A percentile compares a stretch with the other conserved stretches of the same genome.
Evolutionary conservation across 1,139 yeast genomes (phyloP).

Genomic region (Geotrichum citri-aurantii): DNA sequence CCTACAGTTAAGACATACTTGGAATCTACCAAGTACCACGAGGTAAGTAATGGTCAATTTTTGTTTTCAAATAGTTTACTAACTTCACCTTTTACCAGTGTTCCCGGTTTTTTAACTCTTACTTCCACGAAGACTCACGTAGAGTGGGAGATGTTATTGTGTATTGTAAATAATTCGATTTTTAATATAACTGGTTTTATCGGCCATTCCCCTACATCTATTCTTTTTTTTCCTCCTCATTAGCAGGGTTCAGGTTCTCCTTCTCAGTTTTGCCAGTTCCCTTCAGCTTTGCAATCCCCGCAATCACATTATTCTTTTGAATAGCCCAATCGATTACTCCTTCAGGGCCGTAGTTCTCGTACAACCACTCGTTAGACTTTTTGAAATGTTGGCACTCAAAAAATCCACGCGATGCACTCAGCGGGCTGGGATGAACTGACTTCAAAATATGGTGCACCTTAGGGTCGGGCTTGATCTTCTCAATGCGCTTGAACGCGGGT

Average conservation of each 20-base stretch:
- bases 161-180: conserved; percentile 33
- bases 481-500: conserved; percentile 77
- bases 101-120: conserved; percentile 64
- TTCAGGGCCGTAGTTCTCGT: conserved; percentile 40
- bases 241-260: conserved; percentile 3
- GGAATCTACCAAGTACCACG: conserved; percentile 42
- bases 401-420: conserved; percentile 82
- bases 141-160: conserved; percentile 74
- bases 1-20: conserved; percentile 41
- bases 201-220: neutral
- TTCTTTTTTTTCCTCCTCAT: neutral
- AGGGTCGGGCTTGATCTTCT: conserved; percentile 37
- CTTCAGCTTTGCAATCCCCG: conserved; percentile 39
- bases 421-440: conserved; percentile 92
- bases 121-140: conserved; percentile 82
- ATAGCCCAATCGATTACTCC: conserved; percentile 62
- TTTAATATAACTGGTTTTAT: neutral
- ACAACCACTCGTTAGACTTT: conserved; percentile 69
- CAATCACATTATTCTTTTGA: conserved; percentile 51
- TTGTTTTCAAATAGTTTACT: conserved; percentile 7
- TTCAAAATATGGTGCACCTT: conserved; percentile 46
- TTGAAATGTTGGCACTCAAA: conserved; percentile 67
- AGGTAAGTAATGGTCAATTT: conserved; percentile 28
- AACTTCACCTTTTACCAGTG: conserved; percentile 20
- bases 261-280: conserved; percentile 8